These are phyloP conservation scores for Coniochaeta sp. DNA, from an alignment of 2,329 filamentous ascomycete genomes.

Conservation along the genomic window DNA sequence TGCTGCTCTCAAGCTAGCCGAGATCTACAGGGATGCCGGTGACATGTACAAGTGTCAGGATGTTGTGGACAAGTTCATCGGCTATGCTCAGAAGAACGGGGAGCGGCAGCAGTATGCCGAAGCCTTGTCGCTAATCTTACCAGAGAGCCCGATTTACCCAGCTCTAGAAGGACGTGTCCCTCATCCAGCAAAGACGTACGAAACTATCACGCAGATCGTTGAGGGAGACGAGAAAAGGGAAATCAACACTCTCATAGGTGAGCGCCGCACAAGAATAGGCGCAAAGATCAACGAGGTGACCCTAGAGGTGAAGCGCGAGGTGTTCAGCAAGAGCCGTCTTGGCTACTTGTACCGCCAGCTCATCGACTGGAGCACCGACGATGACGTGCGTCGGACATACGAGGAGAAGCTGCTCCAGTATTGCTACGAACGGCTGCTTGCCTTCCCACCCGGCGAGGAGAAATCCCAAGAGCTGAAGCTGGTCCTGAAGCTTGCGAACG, in stretches of 20 bases:
- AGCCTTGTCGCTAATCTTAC: slow-evolving; percentile 69
- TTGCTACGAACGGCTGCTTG: slow-evolving; percentile 69
- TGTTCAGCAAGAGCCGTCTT: slow-evolving; percentile 68
- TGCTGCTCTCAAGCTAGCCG: slow-evolving; percentile 65
- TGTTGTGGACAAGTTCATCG: slow-evolving; percentile 72
- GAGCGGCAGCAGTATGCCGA: slow-evolving; percentile 66
- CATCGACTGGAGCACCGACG: slow-evolving; percentile 85
- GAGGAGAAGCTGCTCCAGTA: slow-evolving; percentile 86
- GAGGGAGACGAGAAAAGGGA: slow-evolving; percentile 82
- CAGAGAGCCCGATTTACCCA: slow-evolving; percentile 71
- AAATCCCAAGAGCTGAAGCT: slow-evolving; percentile 66
- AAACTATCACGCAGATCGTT: slow-evolving; percentile 71
- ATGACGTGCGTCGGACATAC: slow-evolving; percentile 73
- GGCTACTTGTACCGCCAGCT: slow-evolving; percentile 73
- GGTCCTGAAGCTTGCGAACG: slow-evolving; percentile 70
- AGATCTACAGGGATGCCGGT: slow-evolving; percentile 62
- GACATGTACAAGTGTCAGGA: slow-evolving; percentile 57
- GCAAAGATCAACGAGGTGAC: slow-evolving; percentile 79
- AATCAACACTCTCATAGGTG: slow-evolving; percentile 84
- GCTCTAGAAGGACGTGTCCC: slow-evolving; percentile 78
- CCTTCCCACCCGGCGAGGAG: slow-evolving; percentile 52
- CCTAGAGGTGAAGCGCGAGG: slow-evolving; percentile 77
- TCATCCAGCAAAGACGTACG: slow-evolving; percentile 73
- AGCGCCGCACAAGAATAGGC: slow-evolving; percentile 79
- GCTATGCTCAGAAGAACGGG: slow-evolving; percentile 65